Evolutionary conservation across 805 yeast genomes (phyloP).

Genomic region (Saccharomycopsis microspora): DNA sequence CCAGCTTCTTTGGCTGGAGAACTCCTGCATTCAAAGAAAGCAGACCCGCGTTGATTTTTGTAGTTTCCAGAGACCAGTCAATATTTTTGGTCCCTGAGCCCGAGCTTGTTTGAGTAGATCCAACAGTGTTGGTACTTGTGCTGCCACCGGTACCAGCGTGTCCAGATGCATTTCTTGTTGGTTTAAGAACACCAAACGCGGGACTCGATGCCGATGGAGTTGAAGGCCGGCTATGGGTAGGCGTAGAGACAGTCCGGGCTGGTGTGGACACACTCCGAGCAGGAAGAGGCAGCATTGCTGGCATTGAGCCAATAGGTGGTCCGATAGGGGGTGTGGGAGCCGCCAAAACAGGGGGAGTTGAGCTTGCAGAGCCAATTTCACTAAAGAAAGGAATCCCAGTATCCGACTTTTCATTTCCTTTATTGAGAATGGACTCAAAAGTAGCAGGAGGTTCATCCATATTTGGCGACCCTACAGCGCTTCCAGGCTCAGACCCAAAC

Average conservation of each 20-base stretch:
- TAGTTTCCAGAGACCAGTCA: conserved; percentile 20
- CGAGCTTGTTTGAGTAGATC: neutral
- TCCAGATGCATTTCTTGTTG: neutral
- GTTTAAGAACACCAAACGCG: neutral
- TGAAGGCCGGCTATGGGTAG: no score
- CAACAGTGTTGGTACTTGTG: neutral
- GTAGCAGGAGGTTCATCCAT: neutral
- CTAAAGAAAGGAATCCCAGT: no score
- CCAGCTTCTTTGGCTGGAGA: conserved; percentile 2
- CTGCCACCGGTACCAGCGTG: conserved; percentile 2
- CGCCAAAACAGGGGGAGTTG: no score
- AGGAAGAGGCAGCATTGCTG: no score
- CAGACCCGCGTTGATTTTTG: conserved; percentile 13
- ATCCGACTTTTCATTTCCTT: no score
- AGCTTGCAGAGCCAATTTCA: no score
- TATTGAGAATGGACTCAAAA: conserved; percentile 4
- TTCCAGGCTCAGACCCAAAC: neutral
- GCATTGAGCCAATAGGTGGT: no score
- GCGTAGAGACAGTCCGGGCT: no score
- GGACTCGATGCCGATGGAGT: neutral
- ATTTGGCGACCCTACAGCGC: conserved; percentile 6
- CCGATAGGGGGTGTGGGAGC: no score
- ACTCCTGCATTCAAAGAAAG: conserved; percentile 6
- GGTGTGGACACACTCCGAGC: no score
- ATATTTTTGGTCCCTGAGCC: conserved; percentile 5